Evolutionary conservation across 768 basidiomycete genomes (phyloP), one percentile per base, ranked within the genome.

Genomic region (Tephrocybe sp.): DNA sequence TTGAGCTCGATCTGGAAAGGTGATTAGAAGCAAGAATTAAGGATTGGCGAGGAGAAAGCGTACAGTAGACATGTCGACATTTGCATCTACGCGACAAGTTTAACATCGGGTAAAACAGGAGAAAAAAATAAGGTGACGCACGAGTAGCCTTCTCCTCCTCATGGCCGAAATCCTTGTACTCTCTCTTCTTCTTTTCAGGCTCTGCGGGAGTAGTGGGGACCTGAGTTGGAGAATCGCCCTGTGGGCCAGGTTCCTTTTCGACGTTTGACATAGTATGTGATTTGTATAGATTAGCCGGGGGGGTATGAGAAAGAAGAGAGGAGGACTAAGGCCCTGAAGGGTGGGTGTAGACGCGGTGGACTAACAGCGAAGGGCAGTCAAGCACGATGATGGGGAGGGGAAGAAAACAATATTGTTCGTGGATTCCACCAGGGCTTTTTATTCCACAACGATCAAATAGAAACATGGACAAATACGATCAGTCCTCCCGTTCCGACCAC

Each of bases 141-240:
- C 89, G 86, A 48, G 83, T 79, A 35, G 84, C 69, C 57, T 81
- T 80, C 44, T 82, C 76, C 41, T 83, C 73, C 2, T 89, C 87
- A 63, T 92, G 85, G 51, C 79, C 81, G 50, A 91, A 88, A 35
- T 91, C 90, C 77, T 88, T 92, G 76, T 92, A 92, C 74, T 89
- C 87, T 72, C 89, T 79, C 74, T 89, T 87, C 65, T 70, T 84
- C 65, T 75, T 73, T 64, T 68, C 69, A n/a, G 65, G 67, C 57
- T 66, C 67, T 32, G 54, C 54, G 30, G 64, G 64, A 49, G 60
- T 24, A 52, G 45, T 4, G 13, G 54, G 51, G 42, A 52, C 59
- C 24, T 47, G 62, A 25, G 61, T 45, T 12, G 73, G 70, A 35
- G 75, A 69, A 45, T 78, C 73, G 63, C 76, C 74, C 62, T 72